phyloP scores from a whole-genome alignment of 2,329 filamentous ascomycete genomes.

The Daldinia eschscholtzii region DNA sequence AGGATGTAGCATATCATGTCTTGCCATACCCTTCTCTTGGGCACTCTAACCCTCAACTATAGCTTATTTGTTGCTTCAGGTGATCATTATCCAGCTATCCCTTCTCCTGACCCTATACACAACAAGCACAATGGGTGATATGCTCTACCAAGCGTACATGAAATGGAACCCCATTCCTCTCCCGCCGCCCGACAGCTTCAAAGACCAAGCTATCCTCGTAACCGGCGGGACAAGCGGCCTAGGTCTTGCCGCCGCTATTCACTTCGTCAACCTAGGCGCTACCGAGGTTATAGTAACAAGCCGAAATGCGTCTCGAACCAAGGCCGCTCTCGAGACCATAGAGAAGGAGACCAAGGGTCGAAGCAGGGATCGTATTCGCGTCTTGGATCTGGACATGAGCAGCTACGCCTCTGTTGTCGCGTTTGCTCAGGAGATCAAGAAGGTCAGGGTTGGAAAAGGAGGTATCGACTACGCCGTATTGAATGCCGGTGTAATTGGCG shows the following conservation, averaged over 20 bases:
- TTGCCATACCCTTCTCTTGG: background rate
- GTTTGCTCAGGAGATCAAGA: slow-evolving; percentile 45
- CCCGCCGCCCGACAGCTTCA: slow-evolving; percentile 43
- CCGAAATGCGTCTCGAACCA: slow-evolving; percentile 54
- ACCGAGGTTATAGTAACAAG: slow-evolving; percentile 57
- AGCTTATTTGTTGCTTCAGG: background rate
- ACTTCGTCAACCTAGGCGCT: slow-evolving; percentile 58
- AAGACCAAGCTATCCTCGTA: slow-evolving; percentile 54
- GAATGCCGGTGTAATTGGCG: slow-evolving; percentile 47
- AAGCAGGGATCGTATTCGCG: slow-evolving; percentile 41
- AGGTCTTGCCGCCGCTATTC: slow-evolving; percentile 56
- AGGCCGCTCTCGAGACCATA: slow-evolving; percentile 55
- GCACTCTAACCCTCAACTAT: background rate
- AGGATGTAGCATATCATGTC: background rate
- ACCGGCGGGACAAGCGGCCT: slow-evolving; percentile 59
- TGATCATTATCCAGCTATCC: background rate
- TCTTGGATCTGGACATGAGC: slow-evolving; percentile 48
- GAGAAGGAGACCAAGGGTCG: slow-evolving; percentile 45
- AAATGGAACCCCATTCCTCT: slow-evolving; percentile 48
- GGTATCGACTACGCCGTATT: slow-evolving; percentile 48
- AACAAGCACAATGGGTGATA: background rate
- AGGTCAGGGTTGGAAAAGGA: slow-evolving; percentile 38
- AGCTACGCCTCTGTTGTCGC: slow-evolving; percentile 46
- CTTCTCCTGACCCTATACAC: background rate
- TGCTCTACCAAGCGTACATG: slow-evolving; percentile 45